Percentiles rank a stretch among this genome's conserved stretches.
phyloP scores from a whole-genome alignment of 352 stramenopile genomes.

The Globisporangium spiculum region DNA sequence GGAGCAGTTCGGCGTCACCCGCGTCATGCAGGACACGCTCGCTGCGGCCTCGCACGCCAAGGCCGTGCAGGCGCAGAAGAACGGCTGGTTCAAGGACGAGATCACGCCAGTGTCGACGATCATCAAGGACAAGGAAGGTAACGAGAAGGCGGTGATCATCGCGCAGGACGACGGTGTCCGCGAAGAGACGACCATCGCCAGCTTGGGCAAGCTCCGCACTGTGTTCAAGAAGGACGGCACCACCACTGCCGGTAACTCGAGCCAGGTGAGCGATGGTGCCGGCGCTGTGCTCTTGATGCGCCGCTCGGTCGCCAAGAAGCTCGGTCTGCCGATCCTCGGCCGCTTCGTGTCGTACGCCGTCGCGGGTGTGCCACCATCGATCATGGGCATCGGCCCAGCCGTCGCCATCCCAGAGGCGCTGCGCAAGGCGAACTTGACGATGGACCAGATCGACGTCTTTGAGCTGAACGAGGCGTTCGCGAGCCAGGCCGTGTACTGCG shows the following conservation, averaged over 20 bases:
- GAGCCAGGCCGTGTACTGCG: slow-evolving; percentile 81
- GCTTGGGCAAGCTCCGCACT: slow-evolving; percentile 68
- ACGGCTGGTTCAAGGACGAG: slow-evolving; percentile 86
- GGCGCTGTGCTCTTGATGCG: slow-evolving; percentile 87
- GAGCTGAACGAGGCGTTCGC: slow-evolving; percentile 94
- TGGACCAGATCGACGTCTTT: slow-evolving; percentile 87
- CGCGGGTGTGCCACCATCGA: slow-evolving; percentile 72
- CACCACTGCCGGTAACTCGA: slow-evolving; percentile 83
- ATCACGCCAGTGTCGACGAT: slow-evolving; percentile 84
- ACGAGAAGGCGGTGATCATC: slow-evolving; percentile 75
- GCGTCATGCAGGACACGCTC: slow-evolving; percentile 76
- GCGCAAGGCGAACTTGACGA: slow-evolving; percentile 57
- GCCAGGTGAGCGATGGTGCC: slow-evolving; percentile 88
- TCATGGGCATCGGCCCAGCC: slow-evolving; percentile 87
- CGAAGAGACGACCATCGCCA: slow-evolving; percentile 55
- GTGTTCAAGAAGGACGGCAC: slow-evolving; percentile 81
- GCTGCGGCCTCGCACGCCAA: slow-evolving; percentile 76
- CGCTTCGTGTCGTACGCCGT: slow-evolving; percentile 86
- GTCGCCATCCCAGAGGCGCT: slow-evolving; percentile 78
- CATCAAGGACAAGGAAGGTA: slow-evolving; percentile 73
- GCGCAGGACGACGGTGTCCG: slow-evolving; percentile 74
- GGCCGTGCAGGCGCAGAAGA: slow-evolving; percentile 61
- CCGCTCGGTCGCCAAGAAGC: slow-evolving; percentile 69
- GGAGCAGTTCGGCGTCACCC: slow-evolving; percentile 70
- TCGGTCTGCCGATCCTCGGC: slow-evolving; percentile 79